A percentile compares a stretch with the other conserved stretches of the same genome.
Evolutionary conservation across 441 rosid genomes (phyloP).

Genomic region (Gossypium davidsonii): DNA sequence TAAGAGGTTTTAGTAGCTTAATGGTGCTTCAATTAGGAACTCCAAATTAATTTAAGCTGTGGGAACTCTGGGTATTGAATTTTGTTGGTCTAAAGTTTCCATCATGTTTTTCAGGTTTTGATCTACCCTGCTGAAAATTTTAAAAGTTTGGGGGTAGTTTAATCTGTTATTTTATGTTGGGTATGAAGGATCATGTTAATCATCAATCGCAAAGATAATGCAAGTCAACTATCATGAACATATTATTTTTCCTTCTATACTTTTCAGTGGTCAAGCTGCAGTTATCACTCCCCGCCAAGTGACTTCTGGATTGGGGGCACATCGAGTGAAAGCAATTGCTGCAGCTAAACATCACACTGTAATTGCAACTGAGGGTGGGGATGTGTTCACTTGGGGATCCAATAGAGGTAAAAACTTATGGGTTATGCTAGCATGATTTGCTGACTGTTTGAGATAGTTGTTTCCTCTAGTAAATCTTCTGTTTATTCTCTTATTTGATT

Average conservation of each 20-base stretch:
- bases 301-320: constrained; percentile 73
- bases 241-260: constrained; percentile 28
- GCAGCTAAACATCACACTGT: constrained; percentile 99
- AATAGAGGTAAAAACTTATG: constrained; percentile 65
- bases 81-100: background rate
- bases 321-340: constrained; percentile 83
- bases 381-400: constrained; percentile 96
- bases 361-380: constrained; percentile 87
- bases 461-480: constrained; percentile 1
- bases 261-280: constrained; percentile 96
- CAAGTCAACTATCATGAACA: constrained; percentile 15
- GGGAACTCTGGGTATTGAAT: background rate
- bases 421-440: background rate
- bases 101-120: background rate
- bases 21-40: background rate
- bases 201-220: background rate
- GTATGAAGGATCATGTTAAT: background rate
- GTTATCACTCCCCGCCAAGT: constrained; percentile 96
- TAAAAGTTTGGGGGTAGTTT: background rate
- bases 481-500: constrained; percentile 3
- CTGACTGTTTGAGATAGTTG: constrained; percentile 6
- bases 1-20: background rate
- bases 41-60: background rate
- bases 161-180: background rate
- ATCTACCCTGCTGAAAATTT: background rate